Conservation (phyloP, 192 early-diverging fungal genomes). For the Lobulomyces angularis region DNA sequence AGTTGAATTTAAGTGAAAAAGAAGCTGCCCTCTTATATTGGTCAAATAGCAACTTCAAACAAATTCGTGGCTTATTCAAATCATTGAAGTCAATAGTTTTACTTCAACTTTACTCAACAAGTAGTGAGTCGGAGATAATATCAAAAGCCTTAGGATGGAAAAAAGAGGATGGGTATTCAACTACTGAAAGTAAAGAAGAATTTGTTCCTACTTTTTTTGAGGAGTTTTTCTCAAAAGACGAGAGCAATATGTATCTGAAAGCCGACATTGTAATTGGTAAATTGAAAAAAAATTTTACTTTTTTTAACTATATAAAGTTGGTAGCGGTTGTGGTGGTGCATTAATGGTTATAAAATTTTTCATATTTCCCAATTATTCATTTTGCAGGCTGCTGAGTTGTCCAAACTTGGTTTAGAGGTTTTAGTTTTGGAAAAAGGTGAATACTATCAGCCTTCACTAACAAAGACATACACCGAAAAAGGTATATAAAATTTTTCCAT, state of each 20-base stretch:
- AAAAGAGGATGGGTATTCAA: slow-evolving; percentile 17
- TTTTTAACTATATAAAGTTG: neutral
- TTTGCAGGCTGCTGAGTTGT: slow-evolving; percentile 49
- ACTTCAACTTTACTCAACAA: too few species aligned
- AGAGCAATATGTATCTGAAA: slow-evolving; percentile 4
- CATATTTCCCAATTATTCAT: neutral
- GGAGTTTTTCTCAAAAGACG: slow-evolving; percentile 7
- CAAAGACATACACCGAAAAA: too few species aligned
- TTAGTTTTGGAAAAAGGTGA: slow-evolving; percentile 62
- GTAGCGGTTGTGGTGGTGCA: too few species aligned
- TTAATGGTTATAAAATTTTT: too few species aligned
- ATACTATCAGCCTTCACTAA: slow-evolving; percentile 38
- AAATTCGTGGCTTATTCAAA: too few species aligned
- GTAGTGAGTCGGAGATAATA: too few species aligned
- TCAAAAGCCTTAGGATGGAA: too few species aligned
- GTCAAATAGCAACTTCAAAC: too few species aligned
- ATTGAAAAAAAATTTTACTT: slow-evolving; percentile 5
- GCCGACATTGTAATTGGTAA: slow-evolving; percentile 60
- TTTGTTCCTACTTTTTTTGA: slow-evolving; percentile 2
- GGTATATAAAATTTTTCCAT: too few species aligned
- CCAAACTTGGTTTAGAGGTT: slow-evolving; percentile 51
- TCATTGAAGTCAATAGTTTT: too few species aligned
- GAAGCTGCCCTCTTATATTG: too few species aligned
- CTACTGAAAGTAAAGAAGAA: slow-evolving; percentile 2
- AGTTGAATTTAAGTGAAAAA: too few species aligned